Percentiles rank a stretch among this genome's conserved stretches.
Evolutionary conservation across 2,329 filamentous ascomycete genomes (phyloP).

Genomic region (Calonectria multiphialidica): DNA sequence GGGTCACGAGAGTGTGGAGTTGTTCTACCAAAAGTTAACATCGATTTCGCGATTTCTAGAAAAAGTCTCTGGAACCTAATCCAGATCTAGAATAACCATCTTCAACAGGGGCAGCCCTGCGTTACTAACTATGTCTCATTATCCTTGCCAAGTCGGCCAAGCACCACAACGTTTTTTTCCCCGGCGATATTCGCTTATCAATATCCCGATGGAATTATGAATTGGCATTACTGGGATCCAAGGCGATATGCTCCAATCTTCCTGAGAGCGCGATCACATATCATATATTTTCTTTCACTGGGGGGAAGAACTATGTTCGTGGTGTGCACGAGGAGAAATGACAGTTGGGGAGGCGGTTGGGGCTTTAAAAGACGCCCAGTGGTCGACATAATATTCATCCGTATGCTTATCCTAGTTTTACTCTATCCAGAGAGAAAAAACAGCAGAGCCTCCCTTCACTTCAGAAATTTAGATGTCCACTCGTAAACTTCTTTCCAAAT

Average conservation of each 20-base stretch:
- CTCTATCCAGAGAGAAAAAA: background rate
- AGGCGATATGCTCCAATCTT: background rate
- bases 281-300: too few species aligned
- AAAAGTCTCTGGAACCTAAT: too few species aligned
- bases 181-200: background rate
- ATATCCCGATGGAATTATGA: too few species aligned
- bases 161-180: background rate
- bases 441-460: background rate
- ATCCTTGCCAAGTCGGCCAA: background rate
- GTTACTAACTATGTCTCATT: background rate
- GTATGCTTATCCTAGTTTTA: background rate
- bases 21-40: too few species aligned
- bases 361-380: too few species aligned
- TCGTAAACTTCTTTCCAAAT: constrained; percentile 10
- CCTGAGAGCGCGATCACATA: too few species aligned
- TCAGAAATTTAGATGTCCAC: background rate
- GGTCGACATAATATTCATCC: background rate
- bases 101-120: background rate
- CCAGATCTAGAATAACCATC: background rate
- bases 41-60: background rate
- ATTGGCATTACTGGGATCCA: background rate
- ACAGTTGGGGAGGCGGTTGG: too few species aligned
- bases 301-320: too few species aligned
- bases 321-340: too few species aligned
- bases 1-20: too few species aligned